Base-by-base conservation (phyloP, 805 yeast species). In the Starmerella sp. region DNA sequence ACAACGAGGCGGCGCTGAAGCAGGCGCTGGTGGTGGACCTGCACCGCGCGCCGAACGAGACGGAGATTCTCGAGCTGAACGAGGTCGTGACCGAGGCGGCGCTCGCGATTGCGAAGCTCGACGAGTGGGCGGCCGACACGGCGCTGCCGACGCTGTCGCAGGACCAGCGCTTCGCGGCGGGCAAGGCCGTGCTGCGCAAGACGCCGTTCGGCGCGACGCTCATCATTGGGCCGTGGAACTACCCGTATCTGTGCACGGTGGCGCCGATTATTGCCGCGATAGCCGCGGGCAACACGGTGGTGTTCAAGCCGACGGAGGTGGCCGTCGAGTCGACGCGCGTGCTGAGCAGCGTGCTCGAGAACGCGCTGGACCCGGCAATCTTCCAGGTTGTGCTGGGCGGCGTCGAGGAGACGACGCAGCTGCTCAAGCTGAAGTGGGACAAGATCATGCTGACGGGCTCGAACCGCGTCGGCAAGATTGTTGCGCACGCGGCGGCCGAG, bases 401-500 rank as follows among this genome's bases (percentile, higher is more conserved):
- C 4, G 70, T 84, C 43, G 72, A 77, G 5, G 87, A 80, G 68
- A 75, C 91, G 4, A 76, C 80, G 4, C 75, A 62, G 28, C 69
- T 87, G 52, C 75, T 86, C 62, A 73, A 78, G 36, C 79, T 77
- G 59, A 82, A 78, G 63, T 86, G 80, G 64, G 96, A 89, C 70
- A 82, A 84, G 69, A 87, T 91, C 57, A 74, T 89, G 69, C 86
- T 84, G 69, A 91, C 97, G 4, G 97, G 97, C 15, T 82, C 85
- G 41, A 76, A 78, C 28, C 66, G 66, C 28, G 95, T 89, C 31
- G 97, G 96, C 22, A 79, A 77, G 37, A 79, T 86, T 52, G 80
- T 91, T 36, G 83, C 91, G 30, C 71, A 74, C 56, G 84, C 85
- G 46, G 96, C 97, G 1, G 93, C 91, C n/a, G 81, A 86, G 69